Conservation (phyloP, 106 monocot genomes). For the Platanthera zijinensis region DNA sequence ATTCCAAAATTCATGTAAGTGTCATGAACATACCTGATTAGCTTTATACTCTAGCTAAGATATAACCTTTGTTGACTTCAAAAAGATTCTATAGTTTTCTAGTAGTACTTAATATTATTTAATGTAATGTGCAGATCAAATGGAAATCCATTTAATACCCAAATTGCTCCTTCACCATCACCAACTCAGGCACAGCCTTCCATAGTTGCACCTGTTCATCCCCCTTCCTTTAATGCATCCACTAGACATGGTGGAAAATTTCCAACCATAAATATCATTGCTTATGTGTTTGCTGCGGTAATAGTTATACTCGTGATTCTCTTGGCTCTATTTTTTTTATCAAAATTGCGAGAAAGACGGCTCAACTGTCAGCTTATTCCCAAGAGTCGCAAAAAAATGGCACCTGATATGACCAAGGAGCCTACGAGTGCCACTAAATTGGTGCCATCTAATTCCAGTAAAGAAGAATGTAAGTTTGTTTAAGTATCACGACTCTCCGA, state of each 20-base stretch:
- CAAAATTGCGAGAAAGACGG: constrained; percentile 21
- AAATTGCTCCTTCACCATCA: constrained; percentile 35
- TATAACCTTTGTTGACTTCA: neutral
- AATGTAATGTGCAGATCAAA: constrained; percentile 45
- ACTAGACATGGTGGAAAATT: constrained; percentile 14
- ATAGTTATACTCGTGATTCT: constrained; percentile 17
- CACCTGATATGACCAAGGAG: constrained; percentile 1
- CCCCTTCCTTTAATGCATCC: constrained; percentile 19
- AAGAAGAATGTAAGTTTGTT: constrained; percentile 13
- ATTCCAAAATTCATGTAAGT: constrained; percentile 77
- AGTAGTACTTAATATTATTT: neutral
- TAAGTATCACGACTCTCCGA: neutral
- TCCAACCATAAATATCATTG: constrained; percentile 24
- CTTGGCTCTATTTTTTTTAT: constrained; percentile 18
- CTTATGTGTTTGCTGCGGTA: constrained; percentile 24
- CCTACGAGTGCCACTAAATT: constrained; percentile 1
- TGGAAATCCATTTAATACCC: constrained; percentile 86
- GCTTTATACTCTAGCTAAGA: neutral
- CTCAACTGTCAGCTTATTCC: neutral
- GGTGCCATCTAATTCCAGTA: constrained; percentile 6
- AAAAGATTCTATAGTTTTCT: neutral
- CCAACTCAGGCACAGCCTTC: constrained; percentile 7
- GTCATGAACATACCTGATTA: neutral
- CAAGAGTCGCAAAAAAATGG: neutral
- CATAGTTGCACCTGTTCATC: constrained; percentile 7